These are phyloP conservation scores for Pterocarpus santalinus DNA, from an alignment of 306 rosid genomes.

Conservation along the genomic window DNA sequence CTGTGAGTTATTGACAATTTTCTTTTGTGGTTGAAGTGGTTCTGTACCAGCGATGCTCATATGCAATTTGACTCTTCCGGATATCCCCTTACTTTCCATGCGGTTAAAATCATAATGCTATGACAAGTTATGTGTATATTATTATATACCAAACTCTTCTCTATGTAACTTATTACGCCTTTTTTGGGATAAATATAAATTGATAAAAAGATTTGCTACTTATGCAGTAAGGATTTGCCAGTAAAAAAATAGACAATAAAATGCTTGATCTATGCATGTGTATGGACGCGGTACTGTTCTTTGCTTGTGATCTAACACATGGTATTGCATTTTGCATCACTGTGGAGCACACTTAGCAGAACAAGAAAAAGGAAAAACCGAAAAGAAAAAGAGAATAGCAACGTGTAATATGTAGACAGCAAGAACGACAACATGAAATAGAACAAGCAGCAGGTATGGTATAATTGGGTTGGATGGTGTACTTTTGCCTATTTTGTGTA, in stretches of 20 bases:
- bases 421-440: too few species aligned
- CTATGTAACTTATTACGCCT: background rate
- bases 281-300: background rate
- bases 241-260: background rate
- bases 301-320: background rate
- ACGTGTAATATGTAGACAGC: background rate
- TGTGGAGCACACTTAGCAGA: background rate
- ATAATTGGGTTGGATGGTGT: too few species aligned
- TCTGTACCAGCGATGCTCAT: background rate
- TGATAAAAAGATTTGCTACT: background rate
- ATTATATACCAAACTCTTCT: background rate
- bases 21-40: background rate
- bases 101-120: background rate
- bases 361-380: background rate
- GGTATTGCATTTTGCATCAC: background rate
- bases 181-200: background rate
- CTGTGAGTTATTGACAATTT: background rate
- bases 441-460: too few species aligned
- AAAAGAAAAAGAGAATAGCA: slow-evolving; percentile 2
- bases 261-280: background rate
- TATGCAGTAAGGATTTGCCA: background rate
- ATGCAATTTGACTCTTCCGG: background rate
- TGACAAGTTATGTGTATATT: background rate
- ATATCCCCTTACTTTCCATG: background rate
- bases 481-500: too few species aligned